Evolutionary conservation across 192 early-diverging fungal genomes (phyloP), one percentile per base, ranked within the genome.

Genomic region (Linnemannia schmuckeri): DNA sequence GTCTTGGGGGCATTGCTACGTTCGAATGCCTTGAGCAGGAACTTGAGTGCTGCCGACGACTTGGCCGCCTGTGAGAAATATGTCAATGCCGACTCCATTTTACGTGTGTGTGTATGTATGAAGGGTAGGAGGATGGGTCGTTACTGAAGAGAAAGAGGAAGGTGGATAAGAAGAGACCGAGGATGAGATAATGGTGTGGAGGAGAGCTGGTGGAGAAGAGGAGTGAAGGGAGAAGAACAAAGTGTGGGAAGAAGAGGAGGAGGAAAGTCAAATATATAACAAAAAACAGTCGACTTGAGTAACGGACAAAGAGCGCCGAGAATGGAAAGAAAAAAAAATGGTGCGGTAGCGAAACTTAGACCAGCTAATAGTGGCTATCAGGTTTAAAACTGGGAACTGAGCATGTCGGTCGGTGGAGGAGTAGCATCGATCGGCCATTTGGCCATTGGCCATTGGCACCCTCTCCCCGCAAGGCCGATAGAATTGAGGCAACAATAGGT

Each of bases 1-100:
- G 76, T 71, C 71, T 76, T 78, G 13, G 82, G 77, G 12, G 76
- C 82, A 71, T 70, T 27, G 20, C 57, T 18, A 18, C 47, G 71
- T 9, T 85, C 52, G 70, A 79, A 79, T 70, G 47, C 37, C 49
- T 69, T 85, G 49, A 61, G 44, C 13, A 78, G 47, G n/a, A 85
- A 46, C 15, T 37, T 33, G 61, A 85, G 52, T 3, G 70, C 30
- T 13, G 22, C 40, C 9, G 81, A 82, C n/a, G 81, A 77, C 37
- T 52, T 70, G 22, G 66, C 73, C 1, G 74, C 74, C 80, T 74
- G 30, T 0, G 74, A 54, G 47, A 82, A 17, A 22, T 35, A 71
- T 18, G 75, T 33, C 24, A 66, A 22, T 52, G 46, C 71, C 6
- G 72, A 76, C 5, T 30, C 27, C 71, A 74, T 81, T 71, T 75